Evolutionary conservation across 2,329 filamentous ascomycete species (phyloP).

Genomic region (Dactylellina sp.): DNA sequence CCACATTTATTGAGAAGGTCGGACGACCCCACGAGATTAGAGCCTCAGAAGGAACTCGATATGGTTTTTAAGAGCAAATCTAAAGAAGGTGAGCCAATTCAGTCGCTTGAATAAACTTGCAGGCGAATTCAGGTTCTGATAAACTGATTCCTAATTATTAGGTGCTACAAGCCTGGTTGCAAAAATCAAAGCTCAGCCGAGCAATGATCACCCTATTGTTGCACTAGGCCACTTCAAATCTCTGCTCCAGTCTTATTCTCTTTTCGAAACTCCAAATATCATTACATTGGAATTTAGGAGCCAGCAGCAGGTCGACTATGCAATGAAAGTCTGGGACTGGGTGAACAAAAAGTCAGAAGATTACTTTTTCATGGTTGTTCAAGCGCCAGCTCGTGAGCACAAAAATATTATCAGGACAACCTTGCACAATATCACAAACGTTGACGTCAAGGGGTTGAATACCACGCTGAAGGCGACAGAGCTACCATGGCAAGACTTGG

Average conservation of each 20-base stretch:
- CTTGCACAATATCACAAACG: conserved; percentile 11
- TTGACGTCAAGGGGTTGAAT: conserved; percentile 7
- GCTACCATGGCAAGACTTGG: conserved; percentile 16
- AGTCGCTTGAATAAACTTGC: too few relatives aligned
- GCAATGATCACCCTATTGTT: conserved; percentile 17
- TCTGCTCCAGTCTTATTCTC: neutral
- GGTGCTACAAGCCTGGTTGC: neutral
- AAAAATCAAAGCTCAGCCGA: neutral
- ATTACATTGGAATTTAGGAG: conserved; percentile 22
- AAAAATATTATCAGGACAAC: conserved; percentile 7
- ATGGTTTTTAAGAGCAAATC: neutral
- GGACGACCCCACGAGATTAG: conserved; percentile 8
- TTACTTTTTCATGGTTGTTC: conserved; percentile 25
- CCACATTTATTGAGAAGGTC: conserved; percentile 14
- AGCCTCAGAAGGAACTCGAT: conserved; percentile 9
- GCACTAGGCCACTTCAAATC: conserved; percentile 11
- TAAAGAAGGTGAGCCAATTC: neutral
- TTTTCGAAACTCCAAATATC: conserved; percentile 6
- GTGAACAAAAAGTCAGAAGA: conserved; percentile 1
- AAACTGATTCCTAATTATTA: neutral
- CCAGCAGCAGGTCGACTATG: neutral
- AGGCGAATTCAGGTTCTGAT: too few relatives aligned
- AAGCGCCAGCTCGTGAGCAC: conserved; percentile 10
- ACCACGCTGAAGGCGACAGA: conserved; percentile 3
- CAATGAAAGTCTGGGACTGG: conserved; percentile 13